Base-by-base conservation (phyloP, 176 grass and related monocot species). In the Dactylis glomerata region DNA sequence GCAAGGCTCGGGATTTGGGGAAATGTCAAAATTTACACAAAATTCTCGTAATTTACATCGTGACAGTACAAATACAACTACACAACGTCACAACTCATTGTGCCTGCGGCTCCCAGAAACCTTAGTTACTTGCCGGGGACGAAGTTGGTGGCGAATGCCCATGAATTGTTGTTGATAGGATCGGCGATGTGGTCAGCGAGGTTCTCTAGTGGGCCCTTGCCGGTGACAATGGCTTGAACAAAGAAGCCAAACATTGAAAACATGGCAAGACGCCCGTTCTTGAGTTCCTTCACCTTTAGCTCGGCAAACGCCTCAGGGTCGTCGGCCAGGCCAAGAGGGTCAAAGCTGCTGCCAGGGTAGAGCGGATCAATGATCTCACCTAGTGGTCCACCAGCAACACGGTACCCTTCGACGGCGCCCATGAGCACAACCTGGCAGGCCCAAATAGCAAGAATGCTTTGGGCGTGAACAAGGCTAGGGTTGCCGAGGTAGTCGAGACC, bases 241-340 rank as follows among this genome's bases (percentile, higher is more conserved):
- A 69, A 69, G 36, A 69, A 69, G 4, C 66, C 36, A 0, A 69
- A 69, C 66, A 69, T 69, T 5, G 36, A 69, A 36, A 69, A 69
- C 66, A 69, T 69, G 36, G 66, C 66, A 0, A 69, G 66, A 5
- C 66, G 66, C 6, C 66, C 66, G 5, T 41, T 69, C 66, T 69
- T 69, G 66, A 69, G 36, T 4, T 69, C 36, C 36, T 69, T 69
- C 66, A 69, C 66, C 36, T 69, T 69, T 37, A 69, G 66, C 66
- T 69, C 66, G 1, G 22, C 66, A 1, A 69, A 69, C 1, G 66
- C 20, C 20, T 69, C 66, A 0, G 66, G 66, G 4, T 69, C 20
- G 0, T 69, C 66, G 5, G 66, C 66, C 0, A 69, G 1, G 1
- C 36, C 36, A 0, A 69, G 66, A 69, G 66, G 66, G 66, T 69